A percentile compares a stretch with the other conserved stretches of the same genome.
Conservation (phyloP, 352 stramenopile genomes). For the Phytophthora chlamydospora region DNA sequence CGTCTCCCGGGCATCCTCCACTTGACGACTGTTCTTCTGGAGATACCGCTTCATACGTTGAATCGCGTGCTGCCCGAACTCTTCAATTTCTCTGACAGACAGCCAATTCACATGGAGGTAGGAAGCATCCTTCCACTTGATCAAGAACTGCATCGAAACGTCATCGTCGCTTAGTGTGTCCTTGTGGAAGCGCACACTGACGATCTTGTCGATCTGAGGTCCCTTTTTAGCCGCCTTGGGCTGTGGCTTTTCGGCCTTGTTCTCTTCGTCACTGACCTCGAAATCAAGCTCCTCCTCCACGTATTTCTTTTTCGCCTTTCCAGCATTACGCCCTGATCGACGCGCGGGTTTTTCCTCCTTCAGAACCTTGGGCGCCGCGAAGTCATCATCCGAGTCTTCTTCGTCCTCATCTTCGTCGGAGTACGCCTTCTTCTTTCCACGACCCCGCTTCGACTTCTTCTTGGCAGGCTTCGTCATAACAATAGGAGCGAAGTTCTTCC, state of each 20-base stretch:
- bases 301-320: slow-evolving; percentile 88
- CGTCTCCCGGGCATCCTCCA: slow-evolving; percentile 79
- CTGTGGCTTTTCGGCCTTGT: slow-evolving; percentile 31
- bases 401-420: slow-evolving; percentile 86
- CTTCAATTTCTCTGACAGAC: slow-evolving; percentile 93
- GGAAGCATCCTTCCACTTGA: slow-evolving; percentile 99
- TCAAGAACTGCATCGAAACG: slow-evolving; percentile 95
- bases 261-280: slow-evolving; percentile 79
- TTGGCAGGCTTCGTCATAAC: slow-evolving; percentile 67
- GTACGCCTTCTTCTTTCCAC: slow-evolving; percentile 65
- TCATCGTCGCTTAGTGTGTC: slow-evolving; percentile 47
- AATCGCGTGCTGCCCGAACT: slow-evolving; percentile 79
- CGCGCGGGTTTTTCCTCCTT: slow-evolving; percentile 67
- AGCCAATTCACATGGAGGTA: slow-evolving; percentile 99
- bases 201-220: slow-evolving; percentile 93
- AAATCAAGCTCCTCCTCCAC: slow-evolving; percentile 84
- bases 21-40: slow-evolving; percentile 86
- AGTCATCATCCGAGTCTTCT: slow-evolving; percentile 68
- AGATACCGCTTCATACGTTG: slow-evolving; percentile 87
- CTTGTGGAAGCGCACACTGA: slow-evolving; percentile 89
- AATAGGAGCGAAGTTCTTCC: slow-evolving; percentile 72
- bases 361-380: slow-evolving; percentile 36
- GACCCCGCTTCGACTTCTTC: slow-evolving; percentile 67
- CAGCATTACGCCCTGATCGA: slow-evolving; percentile 80
- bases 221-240: slow-evolving; percentile 56